Evolutionary conservation across 164 flowering plant genomes (phyloP).

Genomic region (Malania oleifera): DNA sequence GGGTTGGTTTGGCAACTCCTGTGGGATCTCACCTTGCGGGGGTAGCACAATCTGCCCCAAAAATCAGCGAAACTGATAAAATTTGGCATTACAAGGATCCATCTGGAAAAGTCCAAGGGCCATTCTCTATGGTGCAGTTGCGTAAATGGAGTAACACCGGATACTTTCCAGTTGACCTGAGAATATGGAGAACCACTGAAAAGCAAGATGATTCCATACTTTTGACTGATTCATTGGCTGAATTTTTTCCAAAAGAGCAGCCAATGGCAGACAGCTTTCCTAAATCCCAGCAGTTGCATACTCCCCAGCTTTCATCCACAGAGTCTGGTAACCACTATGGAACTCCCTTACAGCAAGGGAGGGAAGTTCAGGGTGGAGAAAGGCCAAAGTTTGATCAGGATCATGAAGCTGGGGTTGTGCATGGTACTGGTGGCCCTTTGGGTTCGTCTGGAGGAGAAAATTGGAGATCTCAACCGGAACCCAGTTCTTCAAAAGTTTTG

Average conservation of each 20-base stretch:
- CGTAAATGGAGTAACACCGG: slow-evolving; percentile 87
- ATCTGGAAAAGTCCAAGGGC: slow-evolving; percentile 84
- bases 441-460: slow-evolving; percentile 24
- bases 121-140: slow-evolving; percentile 88
- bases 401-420: slow-evolving; percentile 22
- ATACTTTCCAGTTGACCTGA: slow-evolving; percentile 70
- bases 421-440: slow-evolving; percentile 15
- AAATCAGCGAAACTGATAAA: slow-evolving; percentile 65
- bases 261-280: slow-evolving; percentile 18
- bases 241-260: slow-evolving; percentile 45
- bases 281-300: slow-evolving; percentile 25
- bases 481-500: slow-evolving; percentile 11
- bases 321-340: slow-evolving; percentile 26
- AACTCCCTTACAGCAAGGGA: slow-evolving; percentile 18
- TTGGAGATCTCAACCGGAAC: slow-evolving; percentile 21
- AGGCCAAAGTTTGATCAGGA: slow-evolving; percentile 25
- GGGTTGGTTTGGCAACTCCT: slow-evolving; percentile 23
- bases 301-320: slow-evolving; percentile 19
- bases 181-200: slow-evolving; percentile 63
- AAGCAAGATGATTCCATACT: slow-evolving; percentile 58
- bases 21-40: slow-evolving; percentile 24
- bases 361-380: slow-evolving; percentile 26
- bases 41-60: slow-evolving; percentile 18
- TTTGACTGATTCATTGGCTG: slow-evolving; percentile 61
- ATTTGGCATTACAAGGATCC: slow-evolving; percentile 93